These are phyloP conservation scores for Puya raimondii DNA, from an alignment of 176 grass and related monocot genomes.

Conservation along the genomic window DNA sequence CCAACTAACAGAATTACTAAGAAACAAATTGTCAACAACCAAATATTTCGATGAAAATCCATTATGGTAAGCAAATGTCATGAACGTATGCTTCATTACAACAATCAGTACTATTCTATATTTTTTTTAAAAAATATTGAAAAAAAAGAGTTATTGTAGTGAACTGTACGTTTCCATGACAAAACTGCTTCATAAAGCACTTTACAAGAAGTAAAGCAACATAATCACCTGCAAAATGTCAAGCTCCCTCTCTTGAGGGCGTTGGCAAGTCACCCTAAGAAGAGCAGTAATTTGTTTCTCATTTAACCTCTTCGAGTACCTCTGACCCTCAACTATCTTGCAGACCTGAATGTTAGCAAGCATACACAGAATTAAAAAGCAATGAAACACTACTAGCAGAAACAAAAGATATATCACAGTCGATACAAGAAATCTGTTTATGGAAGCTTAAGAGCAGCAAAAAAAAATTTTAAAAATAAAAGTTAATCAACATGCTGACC, in stretches of 20 bases:
- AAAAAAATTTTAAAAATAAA: constrained; percentile 7
- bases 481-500: constrained; percentile 25
- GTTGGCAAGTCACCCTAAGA: constrained; percentile 85
- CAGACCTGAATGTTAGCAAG: constrained; percentile 47
- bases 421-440: background rate
- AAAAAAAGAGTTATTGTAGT: too few relatives aligned
- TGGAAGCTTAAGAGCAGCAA: background rate
- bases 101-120: too few relatives aligned
- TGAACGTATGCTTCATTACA: too few relatives aligned
- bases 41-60: too few relatives aligned
- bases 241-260: constrained; percentile 58
- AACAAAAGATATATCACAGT: background rate
- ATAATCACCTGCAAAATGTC: constrained; percentile 65
- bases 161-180: too few relatives aligned
- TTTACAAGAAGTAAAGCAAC: background rate
- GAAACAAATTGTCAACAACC: too few relatives aligned
- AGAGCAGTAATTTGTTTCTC: constrained; percentile 90
- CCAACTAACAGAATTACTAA: too few relatives aligned
- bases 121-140: too few relatives aligned
- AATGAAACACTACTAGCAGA: background rate
- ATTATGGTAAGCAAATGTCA: background rate
- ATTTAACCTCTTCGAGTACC: constrained; percentile 81
- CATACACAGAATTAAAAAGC: background rate
- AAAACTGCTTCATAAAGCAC: too few relatives aligned
- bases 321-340: constrained; percentile 89